Conservation (phyloP, 176 grass and related monocot species). For the Oryza glumipatula region DNA sequence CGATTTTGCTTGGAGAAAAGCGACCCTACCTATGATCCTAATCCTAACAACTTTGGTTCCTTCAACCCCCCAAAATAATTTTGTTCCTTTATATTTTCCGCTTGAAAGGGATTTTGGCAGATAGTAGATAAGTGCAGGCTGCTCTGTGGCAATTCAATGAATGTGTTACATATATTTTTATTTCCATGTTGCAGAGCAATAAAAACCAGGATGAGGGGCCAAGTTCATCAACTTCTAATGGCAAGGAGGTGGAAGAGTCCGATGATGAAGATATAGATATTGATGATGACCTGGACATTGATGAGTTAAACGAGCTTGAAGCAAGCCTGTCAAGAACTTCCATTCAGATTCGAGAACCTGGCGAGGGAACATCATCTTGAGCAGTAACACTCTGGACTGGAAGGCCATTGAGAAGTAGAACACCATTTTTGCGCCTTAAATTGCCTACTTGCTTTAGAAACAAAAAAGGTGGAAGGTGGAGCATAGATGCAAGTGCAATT, state of each 20-base stretch:
- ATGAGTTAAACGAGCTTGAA: constrained; percentile 96
- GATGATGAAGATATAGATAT: constrained; percentile 52
- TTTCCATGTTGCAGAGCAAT: constrained; percentile 47
- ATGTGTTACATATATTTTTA: constrained; percentile 4
- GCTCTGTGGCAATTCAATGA: neutral
- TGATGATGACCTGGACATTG: constrained; percentile 87
- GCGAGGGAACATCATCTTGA: constrained; percentile 57
- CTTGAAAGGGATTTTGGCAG: neutral
- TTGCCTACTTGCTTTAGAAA: constrained; percentile 34
- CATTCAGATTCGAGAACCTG: constrained; percentile 81
- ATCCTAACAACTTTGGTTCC: no score
- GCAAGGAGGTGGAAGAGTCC: constrained; percentile 52
- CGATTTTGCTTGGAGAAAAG: no score
- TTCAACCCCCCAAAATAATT: neutral
- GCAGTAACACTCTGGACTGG: neutral
- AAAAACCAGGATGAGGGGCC: constrained; percentile 48
- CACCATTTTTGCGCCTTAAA: constrained; percentile 42
- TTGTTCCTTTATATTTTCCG: neutral
- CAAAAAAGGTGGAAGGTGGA: constrained; percentile 33
- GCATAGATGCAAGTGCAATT: constrained; percentile 46
- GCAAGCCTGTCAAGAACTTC: constrained; percentile 78
- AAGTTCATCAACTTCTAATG: constrained; percentile 63
- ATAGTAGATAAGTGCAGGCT: neutral
- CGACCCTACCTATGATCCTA: no score
- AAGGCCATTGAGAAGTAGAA: constrained; percentile 21